A percentile compares a stretch with the other conserved stretches of the same genome.
phyloP scores from a whole-genome alignment of 176 grass and related monocot genomes.

The Eleusine indica region DNA sequence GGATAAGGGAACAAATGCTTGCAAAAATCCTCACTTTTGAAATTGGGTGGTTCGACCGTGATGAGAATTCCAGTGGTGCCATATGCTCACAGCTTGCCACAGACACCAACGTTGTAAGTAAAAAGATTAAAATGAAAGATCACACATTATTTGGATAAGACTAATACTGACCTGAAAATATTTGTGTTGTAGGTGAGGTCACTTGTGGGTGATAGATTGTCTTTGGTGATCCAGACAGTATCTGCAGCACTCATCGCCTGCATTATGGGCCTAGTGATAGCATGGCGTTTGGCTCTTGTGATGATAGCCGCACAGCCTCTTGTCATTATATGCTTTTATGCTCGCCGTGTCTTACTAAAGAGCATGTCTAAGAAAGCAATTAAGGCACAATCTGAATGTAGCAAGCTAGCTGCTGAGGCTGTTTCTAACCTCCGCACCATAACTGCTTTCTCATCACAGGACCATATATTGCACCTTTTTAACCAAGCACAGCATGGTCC shows the following conservation, averaged over 20 bases:
- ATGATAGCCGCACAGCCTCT: slow-evolving; percentile 93
- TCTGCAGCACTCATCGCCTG: slow-evolving; percentile 75
- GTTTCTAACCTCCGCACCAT: slow-evolving; percentile 87
- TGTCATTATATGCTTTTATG: slow-evolving; percentile 89
- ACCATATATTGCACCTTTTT: slow-evolving; percentile 76
- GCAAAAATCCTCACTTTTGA: slow-evolving; percentile 91
- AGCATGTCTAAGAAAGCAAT: slow-evolving; percentile 81
- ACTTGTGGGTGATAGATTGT: slow-evolving; percentile 86
- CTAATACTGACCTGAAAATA: slow-evolving; percentile 20
- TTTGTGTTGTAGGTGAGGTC: slow-evolving; percentile 69
- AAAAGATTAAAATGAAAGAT: background rate
- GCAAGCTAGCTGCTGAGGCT: slow-evolving; percentile 88
- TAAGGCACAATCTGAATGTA: slow-evolving; percentile 72
- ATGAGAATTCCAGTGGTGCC: slow-evolving; percentile 86
- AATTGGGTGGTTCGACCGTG: slow-evolving; percentile 89
- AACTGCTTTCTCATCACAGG: slow-evolving; percentile 94
- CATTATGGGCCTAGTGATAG: slow-evolving; percentile 90
- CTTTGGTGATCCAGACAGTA: slow-evolving; percentile 77
- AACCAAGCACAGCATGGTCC: slow-evolving; percentile 69
- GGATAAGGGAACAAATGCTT: slow-evolving; percentile 81
- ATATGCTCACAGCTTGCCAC: slow-evolving; percentile 90
- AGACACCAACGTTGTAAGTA: slow-evolving; percentile 80
- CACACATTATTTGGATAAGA: background rate
- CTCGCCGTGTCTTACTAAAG: slow-evolving; percentile 79
- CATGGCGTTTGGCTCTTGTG: slow-evolving; percentile 81